phyloP scores from a whole-genome alignment of 2,329 filamentous ascomycete genomes.

The Sporothrix dimorphospora region DNA sequence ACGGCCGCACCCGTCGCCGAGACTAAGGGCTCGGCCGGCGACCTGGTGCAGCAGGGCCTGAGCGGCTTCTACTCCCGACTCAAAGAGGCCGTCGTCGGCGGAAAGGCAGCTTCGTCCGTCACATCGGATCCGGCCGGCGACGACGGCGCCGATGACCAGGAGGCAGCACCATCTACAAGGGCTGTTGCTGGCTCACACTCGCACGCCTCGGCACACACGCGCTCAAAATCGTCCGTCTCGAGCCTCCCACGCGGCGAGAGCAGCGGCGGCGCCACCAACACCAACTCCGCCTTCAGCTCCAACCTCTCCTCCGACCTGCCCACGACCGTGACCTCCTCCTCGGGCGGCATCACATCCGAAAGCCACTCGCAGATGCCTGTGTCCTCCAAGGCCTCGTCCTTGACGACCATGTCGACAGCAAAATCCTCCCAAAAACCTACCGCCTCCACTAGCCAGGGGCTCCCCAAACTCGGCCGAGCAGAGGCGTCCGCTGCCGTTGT shows the following conservation, averaged over 20 bases:
- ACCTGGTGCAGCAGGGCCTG: slow-evolving; percentile 80
- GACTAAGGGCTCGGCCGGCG: slow-evolving; percentile 69
- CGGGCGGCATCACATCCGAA: slow-evolving; percentile 45
- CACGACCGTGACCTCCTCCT: slow-evolving; percentile 45
- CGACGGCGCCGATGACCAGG: slow-evolving; percentile 47
- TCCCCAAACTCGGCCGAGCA: slow-evolving; percentile 50
- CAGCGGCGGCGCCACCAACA: slow-evolving; percentile 29
- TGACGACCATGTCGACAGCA: slow-evolving; percentile 50
- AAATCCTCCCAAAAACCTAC: slow-evolving; percentile 48
- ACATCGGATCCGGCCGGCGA: slow-evolving; percentile 38
- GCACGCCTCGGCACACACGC: slow-evolving; percentile 35
- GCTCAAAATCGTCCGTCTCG: slow-evolving; percentile 41
- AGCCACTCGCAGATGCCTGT: slow-evolving; percentile 47
- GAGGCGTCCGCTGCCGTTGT: slow-evolving; percentile 48
- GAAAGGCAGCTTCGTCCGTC: slow-evolving; percentile 40
- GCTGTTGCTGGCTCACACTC: slow-evolving; percentile 39
- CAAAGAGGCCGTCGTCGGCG: slow-evolving; percentile 76
- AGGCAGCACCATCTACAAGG: slow-evolving; percentile 48
- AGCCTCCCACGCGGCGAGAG: slow-evolving; percentile 38
- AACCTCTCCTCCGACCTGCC: slow-evolving; percentile 39
- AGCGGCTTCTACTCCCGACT: slow-evolving; percentile 88
- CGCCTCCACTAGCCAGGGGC: slow-evolving; percentile 43
- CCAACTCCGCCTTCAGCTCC: slow-evolving; percentile 41
- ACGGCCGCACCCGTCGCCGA: slow-evolving; percentile 60
- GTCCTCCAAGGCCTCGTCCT: slow-evolving; percentile 54